Percentiles rank a stretch among this genome's conserved stretches.
Conservation (phyloP, 2,329 filamentous ascomycete genomes). For the Fusarium lyarnte region DNA sequence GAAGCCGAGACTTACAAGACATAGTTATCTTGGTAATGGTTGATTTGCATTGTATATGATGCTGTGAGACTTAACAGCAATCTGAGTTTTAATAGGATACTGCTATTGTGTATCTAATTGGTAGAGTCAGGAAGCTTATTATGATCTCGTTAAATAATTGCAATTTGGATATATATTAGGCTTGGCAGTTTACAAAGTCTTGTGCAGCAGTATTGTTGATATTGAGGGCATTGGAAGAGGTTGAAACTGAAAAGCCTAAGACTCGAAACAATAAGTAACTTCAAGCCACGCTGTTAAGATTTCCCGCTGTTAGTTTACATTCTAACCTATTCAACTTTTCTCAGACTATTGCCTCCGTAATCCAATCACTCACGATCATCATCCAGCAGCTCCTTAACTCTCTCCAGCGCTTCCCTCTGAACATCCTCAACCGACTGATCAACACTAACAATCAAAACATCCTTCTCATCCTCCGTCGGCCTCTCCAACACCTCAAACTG, state of each 20-base stretch:
- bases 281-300: fast-evolving
- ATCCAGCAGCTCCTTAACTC: constrained; percentile 4
- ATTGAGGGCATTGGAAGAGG: fast-evolving
- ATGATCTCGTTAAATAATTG: fast-evolving
- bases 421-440: constrained; percentile 17
- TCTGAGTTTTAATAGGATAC: fast-evolving
- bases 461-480: background rate
- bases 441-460: constrained; percentile 18
- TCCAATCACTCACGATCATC: background rate
- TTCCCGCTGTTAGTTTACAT: background rate
- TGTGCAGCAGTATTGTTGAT: background rate
- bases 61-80: background rate
- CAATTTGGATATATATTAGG: too few species aligned
- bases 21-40: background rate
- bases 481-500: constrained; percentile 18
- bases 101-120: fast-evolving
- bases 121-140: fast-evolving
- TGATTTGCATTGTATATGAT: too few species aligned
- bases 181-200: background rate
- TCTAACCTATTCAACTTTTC: too few species aligned
- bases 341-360: background rate
- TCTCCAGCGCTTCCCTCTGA: constrained; percentile 14
- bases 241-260: background rate
- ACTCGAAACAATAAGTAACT: background rate
- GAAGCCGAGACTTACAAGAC: background rate